Percentiles rank a stretch among this genome's conserved stretches.
These are phyloP conservation scores for Starmerella cellae DNA, from an alignment of 805 yeast species.

Conservation along the genomic window DNA sequence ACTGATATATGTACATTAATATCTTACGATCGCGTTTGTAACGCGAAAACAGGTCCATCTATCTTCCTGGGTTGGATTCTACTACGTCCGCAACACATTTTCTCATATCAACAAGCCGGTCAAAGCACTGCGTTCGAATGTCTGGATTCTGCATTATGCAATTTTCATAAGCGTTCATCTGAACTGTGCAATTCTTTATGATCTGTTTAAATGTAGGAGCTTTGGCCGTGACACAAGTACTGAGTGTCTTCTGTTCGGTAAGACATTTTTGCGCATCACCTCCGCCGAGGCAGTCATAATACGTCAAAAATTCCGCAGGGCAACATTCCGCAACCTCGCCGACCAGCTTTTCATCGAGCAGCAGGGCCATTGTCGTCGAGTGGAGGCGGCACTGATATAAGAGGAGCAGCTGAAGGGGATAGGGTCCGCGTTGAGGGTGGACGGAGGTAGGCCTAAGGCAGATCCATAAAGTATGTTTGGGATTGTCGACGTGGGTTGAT, in stretches of 20 bases:
- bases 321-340: slow-evolving; percentile 68
- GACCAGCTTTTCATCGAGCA: slow-evolving; percentile 57
- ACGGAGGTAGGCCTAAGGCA: too few relatives aligned
- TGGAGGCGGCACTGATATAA: background rate
- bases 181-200: slow-evolving; percentile 44
- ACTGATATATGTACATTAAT: too few relatives aligned
- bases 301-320: slow-evolving; percentile 57
- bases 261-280: slow-evolving; percentile 42
- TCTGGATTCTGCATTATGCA: slow-evolving; percentile 42
- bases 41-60: background rate
- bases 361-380: slow-evolving; percentile 30
- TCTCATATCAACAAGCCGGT: slow-evolving; percentile 43
- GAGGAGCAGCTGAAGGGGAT: background rate
- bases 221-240: slow-evolving; percentile 46
- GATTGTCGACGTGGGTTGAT: too few relatives aligned
- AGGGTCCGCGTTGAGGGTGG: too few relatives aligned
- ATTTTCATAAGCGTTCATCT: slow-evolving; percentile 49
- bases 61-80: too few relatives aligned
- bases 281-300: slow-evolving; percentile 56
- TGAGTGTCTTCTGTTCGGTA: slow-evolving; percentile 42
- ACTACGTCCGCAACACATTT: slow-evolving; percentile 40
- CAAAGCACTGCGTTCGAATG: slow-evolving; percentile 40
- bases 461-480: too few relatives aligned
- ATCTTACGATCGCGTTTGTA: background rate
- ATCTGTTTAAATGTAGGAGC: slow-evolving; percentile 66